Conservation (phyloP, 306 rosid species). For the Vigna reflexopilosa region DNA sequence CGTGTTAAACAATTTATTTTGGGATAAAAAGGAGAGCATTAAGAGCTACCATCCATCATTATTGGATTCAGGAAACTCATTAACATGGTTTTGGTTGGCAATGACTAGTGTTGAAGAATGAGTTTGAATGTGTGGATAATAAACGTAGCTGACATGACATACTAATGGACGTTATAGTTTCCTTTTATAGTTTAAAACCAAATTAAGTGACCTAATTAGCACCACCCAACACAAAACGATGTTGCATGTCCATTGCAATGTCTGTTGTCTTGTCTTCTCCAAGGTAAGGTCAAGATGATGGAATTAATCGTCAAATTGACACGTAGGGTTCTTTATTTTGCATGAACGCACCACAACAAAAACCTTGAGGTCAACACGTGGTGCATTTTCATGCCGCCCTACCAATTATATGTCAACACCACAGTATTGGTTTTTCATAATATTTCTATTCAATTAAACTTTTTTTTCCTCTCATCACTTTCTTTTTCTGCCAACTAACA, state of each 20-base stretch:
- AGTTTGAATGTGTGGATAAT: constrained; percentile 15
- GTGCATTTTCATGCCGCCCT: background rate
- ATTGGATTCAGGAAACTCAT: background rate
- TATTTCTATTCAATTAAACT: background rate
- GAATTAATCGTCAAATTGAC: background rate
- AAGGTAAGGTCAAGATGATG: background rate
- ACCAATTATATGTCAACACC: background rate
- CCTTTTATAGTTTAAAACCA: background rate
- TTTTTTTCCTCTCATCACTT: background rate
- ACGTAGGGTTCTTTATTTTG: background rate
- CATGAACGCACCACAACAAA: background rate
- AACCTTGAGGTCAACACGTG: background rate
- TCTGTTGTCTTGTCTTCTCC: background rate
- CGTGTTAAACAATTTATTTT: too few species aligned
- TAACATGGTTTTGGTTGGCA: background rate
- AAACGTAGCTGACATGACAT: background rate
- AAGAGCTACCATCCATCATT: too few species aligned
- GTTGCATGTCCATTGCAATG: background rate
- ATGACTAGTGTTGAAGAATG: constrained; percentile 1
- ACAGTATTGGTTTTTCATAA: background rate
- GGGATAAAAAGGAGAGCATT: too few species aligned
- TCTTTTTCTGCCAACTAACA: background rate
- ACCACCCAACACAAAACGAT: background rate
- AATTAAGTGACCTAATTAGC: background rate
- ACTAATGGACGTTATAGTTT: background rate